These are phyloP conservation scores for Toxicodendron radicans DNA, from an alignment of 345 rosid species.

Conservation along the genomic window DNA sequence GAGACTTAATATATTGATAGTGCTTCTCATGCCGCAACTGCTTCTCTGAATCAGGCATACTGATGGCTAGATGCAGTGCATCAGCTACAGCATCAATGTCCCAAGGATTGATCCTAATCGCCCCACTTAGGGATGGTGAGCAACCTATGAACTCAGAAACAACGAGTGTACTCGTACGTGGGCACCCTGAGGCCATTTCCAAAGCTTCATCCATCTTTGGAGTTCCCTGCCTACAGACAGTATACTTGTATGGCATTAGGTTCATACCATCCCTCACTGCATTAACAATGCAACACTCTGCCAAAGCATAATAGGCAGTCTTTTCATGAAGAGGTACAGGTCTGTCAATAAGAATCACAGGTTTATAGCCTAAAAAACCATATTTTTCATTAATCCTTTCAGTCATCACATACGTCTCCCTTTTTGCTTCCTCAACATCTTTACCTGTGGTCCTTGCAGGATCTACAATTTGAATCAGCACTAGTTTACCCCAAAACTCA, in stretches of 20 bases:
- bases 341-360: constrained; percentile 49
- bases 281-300: constrained; percentile 52
- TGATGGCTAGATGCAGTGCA: constrained; percentile 35
- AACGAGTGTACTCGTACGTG: constrained; percentile 45
- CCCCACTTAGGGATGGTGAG: constrained; percentile 55
- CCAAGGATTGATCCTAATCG: constrained; percentile 55
- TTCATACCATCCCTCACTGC: constrained; percentile 59
- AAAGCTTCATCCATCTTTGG: constrained; percentile 31
- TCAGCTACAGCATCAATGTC: constrained; percentile 47
- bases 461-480: constrained; percentile 46
- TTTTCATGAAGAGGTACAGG: constrained; percentile 45
- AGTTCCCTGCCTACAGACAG: constrained; percentile 47
- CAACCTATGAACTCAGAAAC: constrained; percentile 55
- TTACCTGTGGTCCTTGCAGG: constrained; percentile 53
- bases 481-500: constrained; percentile 34
- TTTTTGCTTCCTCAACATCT: constrained; percentile 46
- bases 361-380: constrained; percentile 42
- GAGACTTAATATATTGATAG: constrained; percentile 53
- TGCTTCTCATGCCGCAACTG: constrained; percentile 47
- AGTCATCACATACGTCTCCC: constrained; percentile 38
- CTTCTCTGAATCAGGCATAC: constrained; percentile 45
- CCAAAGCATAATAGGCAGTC: constrained; percentile 53
- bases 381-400: constrained; percentile 40
- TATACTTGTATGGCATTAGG: constrained; percentile 51
- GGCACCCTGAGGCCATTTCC: constrained; percentile 34